A percentile compares a stretch with the other conserved stretches of the same genome.
Evolutionary conservation across 371 early-diverging fungal species (phyloP).

Genomic region (Haplosporangium sp.): DNA sequence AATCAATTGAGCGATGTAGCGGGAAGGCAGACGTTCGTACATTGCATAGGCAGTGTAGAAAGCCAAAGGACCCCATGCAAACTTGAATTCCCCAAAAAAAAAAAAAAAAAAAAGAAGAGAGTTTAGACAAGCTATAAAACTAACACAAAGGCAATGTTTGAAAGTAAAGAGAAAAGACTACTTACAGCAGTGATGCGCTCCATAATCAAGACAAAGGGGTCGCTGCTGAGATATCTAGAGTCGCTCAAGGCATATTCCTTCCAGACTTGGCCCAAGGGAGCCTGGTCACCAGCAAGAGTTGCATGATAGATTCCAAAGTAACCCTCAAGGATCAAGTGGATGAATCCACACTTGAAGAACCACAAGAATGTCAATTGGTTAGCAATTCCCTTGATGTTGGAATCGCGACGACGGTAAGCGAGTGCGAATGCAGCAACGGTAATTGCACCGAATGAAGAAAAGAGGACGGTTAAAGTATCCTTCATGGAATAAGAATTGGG

Average conservation of each 20-base stretch:
- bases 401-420: slow-evolving; percentile 40
- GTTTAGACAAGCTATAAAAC: no score
- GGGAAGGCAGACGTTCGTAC: slow-evolving; percentile 65
- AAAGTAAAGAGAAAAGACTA: not conserved
- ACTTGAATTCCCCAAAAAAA: slow-evolving; percentile 52
- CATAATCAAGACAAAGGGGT: slow-evolving; percentile 82
- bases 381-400: slow-evolving; percentile 28
- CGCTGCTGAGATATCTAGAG: slow-evolving; percentile 86
- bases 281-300: slow-evolving; percentile 72
- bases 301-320: slow-evolving; percentile 80
- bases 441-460: slow-evolving; percentile 51
- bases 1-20: slow-evolving; percentile 78
- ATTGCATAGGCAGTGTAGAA: slow-evolving; percentile 74
- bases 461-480: slow-evolving; percentile 59
- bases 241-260: slow-evolving; percentile 93
- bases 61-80: slow-evolving; percentile 84
- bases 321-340: slow-evolving; percentile 90
- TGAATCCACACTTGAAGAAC: slow-evolving; percentile 81
- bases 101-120: not conserved
- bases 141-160: no score
- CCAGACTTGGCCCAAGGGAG: slow-evolving; percentile 86
- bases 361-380: slow-evolving; percentile 72
- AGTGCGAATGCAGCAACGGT: slow-evolving; percentile 45
- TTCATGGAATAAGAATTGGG: slow-evolving; percentile 58
- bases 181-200: slow-evolving; percentile 91